Base-by-base conservation (phyloP, 192 early-diverging fungal species). In the Dissophora ornata region DNA sequence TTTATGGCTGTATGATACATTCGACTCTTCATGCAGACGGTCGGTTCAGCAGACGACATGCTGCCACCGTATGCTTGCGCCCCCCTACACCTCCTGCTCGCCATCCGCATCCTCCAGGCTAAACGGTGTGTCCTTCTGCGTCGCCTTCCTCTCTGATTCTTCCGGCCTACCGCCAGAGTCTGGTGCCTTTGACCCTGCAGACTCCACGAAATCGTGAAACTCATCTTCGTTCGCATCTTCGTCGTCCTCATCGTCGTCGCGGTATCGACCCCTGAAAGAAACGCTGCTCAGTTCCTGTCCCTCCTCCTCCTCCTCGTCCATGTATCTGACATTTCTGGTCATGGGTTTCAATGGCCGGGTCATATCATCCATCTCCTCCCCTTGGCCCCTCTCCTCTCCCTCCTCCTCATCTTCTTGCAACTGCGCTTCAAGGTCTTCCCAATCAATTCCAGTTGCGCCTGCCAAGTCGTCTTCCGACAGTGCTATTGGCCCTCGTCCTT, bases 361-460 rank as follows among this genome's bases (percentile, higher is more conserved):
- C 48, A 62, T 51, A 52, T 62, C 48, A n/a, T 29, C 54, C 47
- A 51, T 40, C 47, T 68, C 66, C 25, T 48, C 41, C 19, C 25
- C 61, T 29, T 62, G 40, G 36, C 36, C 32, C 12, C 44, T 33
- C 11, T 21, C 54, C 46, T 21, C 36, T 8, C 33, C 22, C n/a
- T 69, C 36, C 13, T 38, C 6, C 36, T 42, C 51, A 15, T 33
- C 40, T 16, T 49, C 57, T 18, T 33, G 40, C 34, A 66, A 36
- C 36, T 67, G 55, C 5, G 59, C 64, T 7, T 77, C 73, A 5
- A 77, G 22, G 18, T 67, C 73, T 9, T 77, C 73, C 73, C 73
- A 77, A 19, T 77, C 73, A 29, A 77, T 33, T 22, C 73, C 53
- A 33, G 58, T 62, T 6, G 73, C 73, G n/a, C 73, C 73, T 2